Evolutionary conservation across 139 green algal species (phyloP).

Genomic region (Nannochloris sp.): DNA sequence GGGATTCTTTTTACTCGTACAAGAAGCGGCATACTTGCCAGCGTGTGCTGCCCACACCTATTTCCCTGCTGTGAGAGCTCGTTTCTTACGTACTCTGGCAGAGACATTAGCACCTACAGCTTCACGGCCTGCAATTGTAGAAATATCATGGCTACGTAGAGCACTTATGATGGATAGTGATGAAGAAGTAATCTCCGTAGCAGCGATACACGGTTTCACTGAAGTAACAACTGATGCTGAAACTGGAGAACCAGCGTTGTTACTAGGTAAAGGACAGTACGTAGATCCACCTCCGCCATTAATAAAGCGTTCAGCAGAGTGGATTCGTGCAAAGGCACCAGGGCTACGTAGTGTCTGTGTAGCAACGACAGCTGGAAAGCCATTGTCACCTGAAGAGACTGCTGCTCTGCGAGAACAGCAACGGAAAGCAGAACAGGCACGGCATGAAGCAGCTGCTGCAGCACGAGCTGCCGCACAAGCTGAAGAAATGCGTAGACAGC

Average conservation of each 20-base stretch:
- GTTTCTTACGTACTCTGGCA: conserved; percentile 4
- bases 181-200: conserved; percentile 9
- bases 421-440: not conserved
- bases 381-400: conserved; percentile 1
- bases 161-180: conserved; percentile 18
- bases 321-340: conserved; percentile 16
- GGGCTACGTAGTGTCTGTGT: conserved; percentile 12
- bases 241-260: conserved; percentile 2
- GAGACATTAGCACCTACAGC: conserved; percentile 10
- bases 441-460: not conserved
- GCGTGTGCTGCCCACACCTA: conserved; percentile 58
- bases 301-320: not conserved
- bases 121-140: not conserved
- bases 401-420: not conserved
- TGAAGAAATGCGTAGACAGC: not conserved
- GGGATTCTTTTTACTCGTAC: conserved; percentile 44
- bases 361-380: not conserved
- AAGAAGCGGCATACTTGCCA: conserved; percentile 48
- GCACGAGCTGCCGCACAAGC: not conserved
- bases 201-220: conserved; percentile 7
- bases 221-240: not conserved
- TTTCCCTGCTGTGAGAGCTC: conserved; percentile 33
- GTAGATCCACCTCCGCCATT: conserved; percentile 7
- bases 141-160: conserved; percentile 19
- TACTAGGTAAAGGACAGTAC: conserved; percentile 8